These are phyloP conservation scores for Perkinsus marinus DNA, from an alignment of 169 alveolate genomes.

Conservation along the genomic window DNA sequence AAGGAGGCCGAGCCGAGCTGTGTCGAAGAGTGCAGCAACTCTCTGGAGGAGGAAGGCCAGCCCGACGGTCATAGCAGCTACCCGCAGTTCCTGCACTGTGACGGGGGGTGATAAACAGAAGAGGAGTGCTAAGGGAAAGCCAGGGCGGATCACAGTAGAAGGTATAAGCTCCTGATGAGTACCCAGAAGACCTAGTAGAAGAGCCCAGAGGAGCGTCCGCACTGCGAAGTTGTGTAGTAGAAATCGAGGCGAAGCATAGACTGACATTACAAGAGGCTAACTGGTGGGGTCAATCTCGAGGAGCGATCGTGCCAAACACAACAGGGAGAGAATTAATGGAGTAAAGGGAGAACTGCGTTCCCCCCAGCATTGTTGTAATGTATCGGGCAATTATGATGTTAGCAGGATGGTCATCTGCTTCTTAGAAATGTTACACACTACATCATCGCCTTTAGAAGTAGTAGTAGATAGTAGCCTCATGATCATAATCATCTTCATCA, in stretches of 20 bases:
- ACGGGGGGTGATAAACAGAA: not conserved
- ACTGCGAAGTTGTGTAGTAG: not conserved
- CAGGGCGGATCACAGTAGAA: not conserved
- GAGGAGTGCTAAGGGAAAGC: not conserved
- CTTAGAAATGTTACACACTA: not conserved
- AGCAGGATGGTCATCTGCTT: not conserved
- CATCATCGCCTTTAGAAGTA: too few species aligned
- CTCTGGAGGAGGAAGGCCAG: not conserved
- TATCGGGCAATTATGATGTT: not conserved
- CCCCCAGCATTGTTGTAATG: not conserved
- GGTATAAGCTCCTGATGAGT: not conserved
- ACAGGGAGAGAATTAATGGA: not conserved
- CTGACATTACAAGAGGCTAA: not conserved
- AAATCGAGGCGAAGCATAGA: not conserved
- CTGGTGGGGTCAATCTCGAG: not conserved
- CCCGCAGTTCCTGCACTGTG: not conserved
- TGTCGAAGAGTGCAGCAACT: not conserved
- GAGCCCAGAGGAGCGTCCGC: not conserved
- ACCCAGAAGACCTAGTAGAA: not conserved
- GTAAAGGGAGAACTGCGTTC: not conserved
- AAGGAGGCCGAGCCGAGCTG: not conserved
- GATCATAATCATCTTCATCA: not conserved
- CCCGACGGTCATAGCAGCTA: not conserved
- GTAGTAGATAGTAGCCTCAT: too few species aligned
- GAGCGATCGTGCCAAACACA: not conserved